Evolutionary conservation across 192 early-diverging fungal genomes (phyloP).

Genomic region (Coemansia sp.): DNA sequence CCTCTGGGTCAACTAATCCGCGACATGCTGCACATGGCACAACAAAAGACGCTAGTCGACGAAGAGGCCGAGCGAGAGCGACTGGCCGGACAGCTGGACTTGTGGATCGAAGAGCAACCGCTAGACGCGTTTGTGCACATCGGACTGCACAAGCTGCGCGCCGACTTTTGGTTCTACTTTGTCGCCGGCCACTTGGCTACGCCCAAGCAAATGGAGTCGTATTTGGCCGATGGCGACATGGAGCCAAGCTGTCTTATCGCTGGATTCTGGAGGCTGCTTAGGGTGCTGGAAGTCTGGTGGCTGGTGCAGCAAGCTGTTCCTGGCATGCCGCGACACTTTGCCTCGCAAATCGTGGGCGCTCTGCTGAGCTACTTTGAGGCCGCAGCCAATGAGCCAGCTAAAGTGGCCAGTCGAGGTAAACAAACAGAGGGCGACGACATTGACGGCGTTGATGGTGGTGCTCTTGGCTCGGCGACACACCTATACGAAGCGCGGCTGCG

Average conservation of each 20-base stretch:
- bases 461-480: background rate
- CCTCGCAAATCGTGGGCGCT: slow-evolving; percentile 23
- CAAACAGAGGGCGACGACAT: background rate
- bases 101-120: slow-evolving; percentile 52
- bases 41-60: slow-evolving; percentile 22
- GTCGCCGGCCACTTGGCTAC: slow-evolving; percentile 36
- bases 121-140: slow-evolving; percentile 50
- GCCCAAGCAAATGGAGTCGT: slow-evolving; percentile 38
- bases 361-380: slow-evolving; percentile 26
- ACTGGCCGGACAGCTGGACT: slow-evolving; percentile 36
- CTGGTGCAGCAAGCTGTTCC: slow-evolving; percentile 43
- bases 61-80: slow-evolving; percentile 32
- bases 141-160: slow-evolving; percentile 42
- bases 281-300: slow-evolving; percentile 44
- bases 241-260: slow-evolving; percentile 22
- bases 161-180: slow-evolving; percentile 48
- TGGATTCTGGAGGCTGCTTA: slow-evolving; percentile 32
- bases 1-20: slow-evolving; percentile 36
- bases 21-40: slow-evolving; percentile 30
- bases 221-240: slow-evolving; percentile 17
- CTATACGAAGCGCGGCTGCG: slow-evolving; percentile 16
- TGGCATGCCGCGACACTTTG: slow-evolving; percentile 34
- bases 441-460: background rate
- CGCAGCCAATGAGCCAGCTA: background rate
- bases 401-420: background rate